Evolutionary conservation across 2,329 filamentous ascomycete genomes (phyloP), one percentile per base, ranked within the genome.

Genomic region (Pestalotiopsis sp.): DNA sequence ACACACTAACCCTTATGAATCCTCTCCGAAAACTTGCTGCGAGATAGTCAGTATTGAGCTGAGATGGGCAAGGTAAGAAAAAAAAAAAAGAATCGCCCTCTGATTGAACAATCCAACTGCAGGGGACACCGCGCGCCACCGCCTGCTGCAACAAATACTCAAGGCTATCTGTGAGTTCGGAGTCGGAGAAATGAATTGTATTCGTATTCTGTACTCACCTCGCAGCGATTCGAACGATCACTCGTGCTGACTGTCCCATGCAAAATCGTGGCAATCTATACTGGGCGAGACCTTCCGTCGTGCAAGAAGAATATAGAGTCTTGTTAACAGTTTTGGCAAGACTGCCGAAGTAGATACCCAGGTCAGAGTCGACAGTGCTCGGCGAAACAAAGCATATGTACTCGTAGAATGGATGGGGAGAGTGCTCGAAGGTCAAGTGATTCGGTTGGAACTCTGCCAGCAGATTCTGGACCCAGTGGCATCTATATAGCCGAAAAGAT

Each of bases 401-500:
- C 31, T 41, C 20, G 27, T n/a, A 41, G 25, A 14, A 60, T 23
- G 20, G 20, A n/a, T 63, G 17, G 31, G 39, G 31, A 6, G 31
- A 31, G 14, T 13, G 27, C 39, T 23, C 31, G 17, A 6, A 52
- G 27, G 57, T 39, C 59, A 39, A 62, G 27, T 62, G 59, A 41
- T 20, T 14, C 59, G 59, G 36, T 9, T 36, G 20, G 52, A 39
- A 45, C 13, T 23, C n/a, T 17, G 52, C 20, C 20, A 27, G 23
- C n/a, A 56, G 25, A 27, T 49, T 25, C 36, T 25, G 62, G 62
- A 64, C 25, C n/a, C 38, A 25, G 39, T 17, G 62, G 36, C 20
- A 76, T 79, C 78, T 82, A 81, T 80, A 82, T 81, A 80, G 71
- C 66, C 67, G 70, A 57, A 71, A 68, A 64, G 6, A 7, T 17